Base-by-base conservation (phyloP, 495 filamentous ascomycete genomes). In the Hyaloscypha finlandica region DNA sequence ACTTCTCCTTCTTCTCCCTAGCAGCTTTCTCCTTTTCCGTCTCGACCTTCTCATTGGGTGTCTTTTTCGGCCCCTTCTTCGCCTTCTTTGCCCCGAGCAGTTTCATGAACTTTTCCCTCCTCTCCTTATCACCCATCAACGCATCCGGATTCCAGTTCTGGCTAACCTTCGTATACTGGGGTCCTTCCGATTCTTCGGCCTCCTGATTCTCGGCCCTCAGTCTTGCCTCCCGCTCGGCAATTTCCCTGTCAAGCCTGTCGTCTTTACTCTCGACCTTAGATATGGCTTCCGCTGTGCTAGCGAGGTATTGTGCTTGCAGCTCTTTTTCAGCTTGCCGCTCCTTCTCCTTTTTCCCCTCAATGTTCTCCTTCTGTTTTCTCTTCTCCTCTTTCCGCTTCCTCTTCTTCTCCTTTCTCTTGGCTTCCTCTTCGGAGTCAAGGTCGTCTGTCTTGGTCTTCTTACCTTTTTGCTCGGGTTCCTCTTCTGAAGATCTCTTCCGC, bases 101-200 rank as follows among this genome's bases (percentile, higher is more conserved):
- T 32, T 81, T 74, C 61, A 87, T 73, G 64, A 87, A 88, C 72
- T 88, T 89, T 57, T 75, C 73, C 65, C 86, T 82, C 19, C 86
- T 80, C 19, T 74, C 75, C 6, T 74, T 68, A 30, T 79, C 84
- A 14, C 86, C 86, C 9, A 74, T 76, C 56, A 88, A 78, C 19
- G 74, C 81, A 35, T 80, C 70, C 19, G 83, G 81, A 51, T 85
- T 84, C 84, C 84, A 87, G 65, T 81, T 76, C 66, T 12, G 8
- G 19, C 8, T 22, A 25, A 5, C 55, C 39, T 59, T 22, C 11
- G 22, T 22, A 22, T 35, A n/a, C 19, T 66, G 19, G 0, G 25
- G 64, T 2, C 0, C 9, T 12, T n/a, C 61, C 4, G 30, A 14
- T 9, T 54, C 59, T 12, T 39, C 59, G 9, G 19, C 31, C 20